Base-by-base conservation (phyloP, 2,329 filamentous ascomycete species). In the Rutstroemia sp. region DNA sequence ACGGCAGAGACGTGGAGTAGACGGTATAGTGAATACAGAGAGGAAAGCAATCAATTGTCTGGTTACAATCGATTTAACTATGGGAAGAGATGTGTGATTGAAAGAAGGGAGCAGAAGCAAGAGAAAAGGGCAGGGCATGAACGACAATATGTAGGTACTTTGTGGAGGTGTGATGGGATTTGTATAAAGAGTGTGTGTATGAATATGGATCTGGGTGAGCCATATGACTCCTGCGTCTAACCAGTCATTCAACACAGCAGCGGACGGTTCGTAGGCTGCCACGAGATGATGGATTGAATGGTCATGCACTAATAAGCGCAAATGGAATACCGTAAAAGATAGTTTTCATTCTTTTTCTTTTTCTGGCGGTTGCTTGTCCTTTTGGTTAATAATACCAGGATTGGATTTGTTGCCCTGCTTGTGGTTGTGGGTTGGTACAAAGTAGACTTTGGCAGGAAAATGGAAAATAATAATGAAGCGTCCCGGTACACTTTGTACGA, bases 11-110 rank as follows among this genome's bases (percentile, higher is more conserved):
- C 42, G 41, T 59, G 56, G 56, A 19, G 41, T 38, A 58, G 57
- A 56, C 46, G 53, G 50, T 47, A 30, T 25, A 52, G 25, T 59
- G 52, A 59, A 63, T 49, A 23, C n/a, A 54, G 39, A 49, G 44
- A 57, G 58, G 58, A 62, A 63, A 56, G 56, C 58, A 51, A 59
- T 56, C 46, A 54, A 52, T 58, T 59, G 54, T 14, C 30, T 49
- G 41, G 47, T 47, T 38, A 41, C 45, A 4, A 48, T 38, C 6
- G 51, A 25, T 14, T 19, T 2, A 34, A 48, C 25, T 48, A 44
- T 16, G 27, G 9, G n/a, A 44, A 53, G 42, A 46, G 18, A 25
- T 46, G 23, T 47, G 42, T 34, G 34, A 23, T n/a, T 49, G 21
- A 19, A 42, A 18, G 39, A 42, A n/a, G 30, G 18, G 10, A 34